phyloP scores from a whole-genome alignment of 2,329 filamentous ascomycete species.

The Fusarium penzigii region DNA sequence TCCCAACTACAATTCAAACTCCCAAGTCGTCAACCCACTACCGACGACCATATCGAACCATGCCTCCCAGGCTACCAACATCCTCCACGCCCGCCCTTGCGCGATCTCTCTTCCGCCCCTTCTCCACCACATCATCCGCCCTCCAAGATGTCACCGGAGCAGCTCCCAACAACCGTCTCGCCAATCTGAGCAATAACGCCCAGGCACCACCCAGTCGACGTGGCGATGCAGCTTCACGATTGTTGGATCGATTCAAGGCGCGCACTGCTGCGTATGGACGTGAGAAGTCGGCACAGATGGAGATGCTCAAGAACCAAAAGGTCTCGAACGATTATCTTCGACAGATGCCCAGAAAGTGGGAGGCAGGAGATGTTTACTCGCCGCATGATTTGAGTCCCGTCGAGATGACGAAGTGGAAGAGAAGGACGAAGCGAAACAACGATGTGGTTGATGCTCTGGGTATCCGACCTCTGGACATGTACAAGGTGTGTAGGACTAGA shows the following conservation, averaged over 20 bases:
- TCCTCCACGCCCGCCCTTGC: conserved; percentile 22
- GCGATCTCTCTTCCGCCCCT: conserved; percentile 25
- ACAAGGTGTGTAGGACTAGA: conserved; percentile 64
- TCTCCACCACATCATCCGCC: conserved; percentile 33
- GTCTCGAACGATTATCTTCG: conserved; percentile 55
- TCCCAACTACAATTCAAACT: conserved; percentile 2
- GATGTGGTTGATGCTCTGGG: conserved; percentile 82
- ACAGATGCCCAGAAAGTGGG: conserved; percentile 72
- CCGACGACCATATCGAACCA: conserved; percentile 15
- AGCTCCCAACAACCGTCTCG: conserved; percentile 20
- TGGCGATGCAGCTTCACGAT: conserved; percentile 30
- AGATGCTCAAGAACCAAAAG: conserved; percentile 42
- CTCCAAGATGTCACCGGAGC: conserved; percentile 1
- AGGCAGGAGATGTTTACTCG: conserved; percentile 80
- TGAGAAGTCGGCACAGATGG: conserved; percentile 37
- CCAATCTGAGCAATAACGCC: conserved; percentile 22
- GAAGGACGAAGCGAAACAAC: conserved; percentile 53
- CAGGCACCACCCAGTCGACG: conserved; percentile 3
- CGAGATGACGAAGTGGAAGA: conserved; percentile 82
- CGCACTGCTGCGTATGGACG: conserved; percentile 20
- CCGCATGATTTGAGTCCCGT: conserved; percentile 79
- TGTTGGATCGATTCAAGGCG: conserved; percentile 31
- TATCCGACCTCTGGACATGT: conserved; percentile 79
- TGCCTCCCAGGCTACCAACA: conserved; percentile 43
- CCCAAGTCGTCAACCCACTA: conserved; percentile 20